Conservation (phyloP, 148 eudicot species). For the Gaultheria prostrata region DNA sequence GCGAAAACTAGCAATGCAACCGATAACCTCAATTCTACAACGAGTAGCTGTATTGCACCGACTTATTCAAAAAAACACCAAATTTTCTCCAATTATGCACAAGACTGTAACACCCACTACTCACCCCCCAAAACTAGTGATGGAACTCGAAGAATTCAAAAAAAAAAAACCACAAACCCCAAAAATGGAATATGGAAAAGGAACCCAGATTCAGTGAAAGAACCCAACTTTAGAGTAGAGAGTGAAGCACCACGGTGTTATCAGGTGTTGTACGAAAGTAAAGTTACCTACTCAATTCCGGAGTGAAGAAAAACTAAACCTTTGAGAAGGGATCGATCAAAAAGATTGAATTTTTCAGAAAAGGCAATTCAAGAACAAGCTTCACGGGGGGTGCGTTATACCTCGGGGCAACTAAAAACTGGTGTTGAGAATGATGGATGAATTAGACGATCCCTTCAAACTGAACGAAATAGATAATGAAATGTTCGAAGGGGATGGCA, state of each 20-base stretch:
- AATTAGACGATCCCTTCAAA: not conserved
- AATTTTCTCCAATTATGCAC: not conserved
- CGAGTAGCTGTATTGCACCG: no score
- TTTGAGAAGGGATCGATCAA: not conserved
- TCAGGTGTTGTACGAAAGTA: not conserved
- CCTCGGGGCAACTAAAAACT: not conserved
- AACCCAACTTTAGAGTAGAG: not conserved
- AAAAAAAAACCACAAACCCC: not conserved
- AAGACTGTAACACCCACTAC: not conserved
- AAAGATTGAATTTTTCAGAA: not conserved
- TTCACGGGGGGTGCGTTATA: not conserved
- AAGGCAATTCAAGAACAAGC: slow-evolving; percentile 5
- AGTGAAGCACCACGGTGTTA: not conserved
- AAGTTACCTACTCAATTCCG: not conserved
- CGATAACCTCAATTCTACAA: not conserved
- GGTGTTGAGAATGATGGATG: slow-evolving; percentile 12
- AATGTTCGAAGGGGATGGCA: not conserved
- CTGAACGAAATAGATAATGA: not conserved
- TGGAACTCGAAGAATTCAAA: not conserved
- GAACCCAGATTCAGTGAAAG: not conserved
- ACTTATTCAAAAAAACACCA: not conserved
- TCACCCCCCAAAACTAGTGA: not conserved
- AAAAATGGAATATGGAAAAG: not conserved
- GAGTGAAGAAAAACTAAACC: not conserved
- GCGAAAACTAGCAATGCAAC: not conserved